Conservation (phyloP, 257 asterid species). For the Perilla frutescens region DNA sequence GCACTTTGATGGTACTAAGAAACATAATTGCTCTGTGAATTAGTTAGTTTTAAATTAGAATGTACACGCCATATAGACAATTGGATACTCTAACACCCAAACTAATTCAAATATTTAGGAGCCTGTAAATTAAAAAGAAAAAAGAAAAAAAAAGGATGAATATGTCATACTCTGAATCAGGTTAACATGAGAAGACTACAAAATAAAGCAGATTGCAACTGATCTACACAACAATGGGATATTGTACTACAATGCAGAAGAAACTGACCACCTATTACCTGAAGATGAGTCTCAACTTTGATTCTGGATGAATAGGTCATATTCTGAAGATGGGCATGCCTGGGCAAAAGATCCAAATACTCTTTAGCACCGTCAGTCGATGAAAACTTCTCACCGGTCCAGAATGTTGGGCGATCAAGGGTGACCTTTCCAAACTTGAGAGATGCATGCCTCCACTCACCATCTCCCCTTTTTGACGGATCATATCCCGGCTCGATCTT, state of each 20-base stretch:
- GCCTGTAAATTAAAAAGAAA: too few relatives aligned
- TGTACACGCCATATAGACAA: too few relatives aligned
- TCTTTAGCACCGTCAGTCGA: slow-evolving; percentile 54
- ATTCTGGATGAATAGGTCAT: slow-evolving; percentile 88
- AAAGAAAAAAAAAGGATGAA: too few relatives aligned
- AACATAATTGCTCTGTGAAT: too few relatives aligned
- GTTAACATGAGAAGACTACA: too few relatives aligned
- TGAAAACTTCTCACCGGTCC: slow-evolving; percentile 66
- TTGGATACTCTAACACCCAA: too few relatives aligned
- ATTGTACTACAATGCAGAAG: neutral
- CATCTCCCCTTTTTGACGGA: slow-evolving; percentile 80
- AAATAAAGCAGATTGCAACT: too few relatives aligned
- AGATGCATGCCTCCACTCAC: slow-evolving; percentile 78
- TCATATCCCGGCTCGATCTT: slow-evolving; percentile 77
- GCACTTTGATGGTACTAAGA: too few relatives aligned
- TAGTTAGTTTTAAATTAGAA: too few relatives aligned
- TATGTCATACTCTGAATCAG: too few relatives aligned
- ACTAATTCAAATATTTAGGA: too few relatives aligned
- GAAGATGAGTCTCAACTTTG: slow-evolving; percentile 60
- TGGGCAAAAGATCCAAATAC: slow-evolving; percentile 59
- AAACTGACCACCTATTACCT: slow-evolving; percentile 50
- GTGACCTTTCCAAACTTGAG: slow-evolving; percentile 79
- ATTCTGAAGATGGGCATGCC: slow-evolving; percentile 93
- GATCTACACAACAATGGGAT: too few relatives aligned
- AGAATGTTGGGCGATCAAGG: slow-evolving; percentile 66